Evolutionary conservation across 805 yeast species (phyloP), one percentile per base, ranked within the genome.

Genomic region (Saccharomyces eubayanus): DNA sequence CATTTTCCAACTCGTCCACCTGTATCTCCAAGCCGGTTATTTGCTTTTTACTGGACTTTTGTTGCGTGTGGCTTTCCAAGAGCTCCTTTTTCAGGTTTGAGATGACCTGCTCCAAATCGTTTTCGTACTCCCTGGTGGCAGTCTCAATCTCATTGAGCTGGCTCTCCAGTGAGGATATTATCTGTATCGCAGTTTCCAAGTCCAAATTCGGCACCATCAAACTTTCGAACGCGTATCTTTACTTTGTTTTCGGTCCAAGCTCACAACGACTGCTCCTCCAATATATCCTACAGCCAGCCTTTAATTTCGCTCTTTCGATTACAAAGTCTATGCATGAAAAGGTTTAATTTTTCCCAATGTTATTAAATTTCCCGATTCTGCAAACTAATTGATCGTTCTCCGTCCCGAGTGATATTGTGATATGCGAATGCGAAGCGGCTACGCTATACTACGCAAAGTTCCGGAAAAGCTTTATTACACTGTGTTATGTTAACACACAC

Each of bases 71-170:
- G 43, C 43, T 36, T 14, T 28, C 48, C 14, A 51, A 9, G 36
- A 50, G 53, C 8, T 47, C 57, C 27, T 16, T 46, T 49, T 56
- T 53, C 36, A 57, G 52, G 16, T 55, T 55, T 8, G 55, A 54
- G 28, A 62, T 52, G 28, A 57, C 56, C 24, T 50, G 52, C 30
- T 60, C 65, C 51, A 60, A 58, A 45, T 62, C 63, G 29, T 28
- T 53, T 49, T 62, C 65, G 30, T 62, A 62, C 27, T 62, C 62
- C n/a, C 51, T 57, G 43, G 61, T 57, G 11, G 56, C 48, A 21
- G 47, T 30, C 50, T 54, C 62, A n/a, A 62, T 46, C 31, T 59
- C 63, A 30, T 60, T 59, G 24, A 61, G 43, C 49, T 59, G 62
- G 24, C 48, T 49, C 48, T 62, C 59, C 5, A 62, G 50, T 5